Conservation (phyloP, 305 asterid genomes). For the Fraxinus baroniana region DNA sequence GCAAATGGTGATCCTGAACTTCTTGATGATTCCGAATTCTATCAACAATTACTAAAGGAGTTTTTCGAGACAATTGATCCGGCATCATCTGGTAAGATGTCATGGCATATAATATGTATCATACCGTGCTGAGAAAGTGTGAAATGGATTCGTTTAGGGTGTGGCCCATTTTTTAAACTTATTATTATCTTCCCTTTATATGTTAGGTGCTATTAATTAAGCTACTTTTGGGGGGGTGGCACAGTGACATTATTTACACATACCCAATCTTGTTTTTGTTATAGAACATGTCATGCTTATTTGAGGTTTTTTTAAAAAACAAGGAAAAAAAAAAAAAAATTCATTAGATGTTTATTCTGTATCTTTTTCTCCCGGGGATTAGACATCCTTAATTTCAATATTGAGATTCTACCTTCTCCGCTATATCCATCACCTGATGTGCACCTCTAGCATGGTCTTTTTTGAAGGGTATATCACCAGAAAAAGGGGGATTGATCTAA, state of each 20-base stretch:
- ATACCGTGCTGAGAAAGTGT: neutral
- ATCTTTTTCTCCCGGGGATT: neutral
- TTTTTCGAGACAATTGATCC: constrained; percentile 88
- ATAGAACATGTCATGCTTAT: neutral
- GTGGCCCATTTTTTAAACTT: neutral
- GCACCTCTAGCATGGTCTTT: neutral
- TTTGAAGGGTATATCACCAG: neutral
- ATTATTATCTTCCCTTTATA: neutral
- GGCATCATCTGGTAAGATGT: constrained; percentile 68
- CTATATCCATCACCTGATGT: neutral
- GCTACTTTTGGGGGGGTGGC: neutral
- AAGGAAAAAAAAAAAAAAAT: too few relatives aligned
- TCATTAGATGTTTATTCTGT: neutral
- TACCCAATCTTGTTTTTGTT: neutral
- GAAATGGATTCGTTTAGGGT: neutral
- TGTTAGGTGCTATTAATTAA: neutral
- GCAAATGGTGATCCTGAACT: constrained; percentile 79
- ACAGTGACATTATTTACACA: neutral
- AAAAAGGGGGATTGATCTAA: neutral
- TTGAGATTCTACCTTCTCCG: neutral
- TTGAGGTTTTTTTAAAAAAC: neutral
- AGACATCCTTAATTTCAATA: neutral
- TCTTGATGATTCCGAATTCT: constrained; percentile 80
- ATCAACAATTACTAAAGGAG: constrained; percentile 84
- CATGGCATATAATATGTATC: neutral